Conservation (phyloP, 2,329 filamentous ascomycete genomes). For the Didymellaceae sp. region DNA sequence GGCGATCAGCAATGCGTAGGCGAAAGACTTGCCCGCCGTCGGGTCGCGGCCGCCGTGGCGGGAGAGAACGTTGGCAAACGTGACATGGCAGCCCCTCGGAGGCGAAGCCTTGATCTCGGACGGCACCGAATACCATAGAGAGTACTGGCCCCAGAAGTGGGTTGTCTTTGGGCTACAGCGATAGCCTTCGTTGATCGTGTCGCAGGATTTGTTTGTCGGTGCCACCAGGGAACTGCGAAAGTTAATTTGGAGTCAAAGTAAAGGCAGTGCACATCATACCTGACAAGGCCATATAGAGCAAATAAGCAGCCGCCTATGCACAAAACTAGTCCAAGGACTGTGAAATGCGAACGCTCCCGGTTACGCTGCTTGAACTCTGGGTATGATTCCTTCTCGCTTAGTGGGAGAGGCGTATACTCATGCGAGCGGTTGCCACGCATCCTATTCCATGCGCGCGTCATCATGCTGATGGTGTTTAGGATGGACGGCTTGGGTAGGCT, state of each 20-base stretch:
- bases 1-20: conserved; percentile 69
- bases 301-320: conserved; percentile 27
- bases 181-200: conserved; percentile 64
- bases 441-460: conserved; percentile 40
- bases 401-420: conserved; percentile 38
- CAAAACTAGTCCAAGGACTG: conserved; percentile 22
- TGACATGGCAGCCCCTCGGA: conserved; percentile 73
- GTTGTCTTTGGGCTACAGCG: conserved; percentile 67
- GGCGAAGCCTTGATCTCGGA: conserved; percentile 67
- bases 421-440: conserved; percentile 32
- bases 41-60: conserved; percentile 87
- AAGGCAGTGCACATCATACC: conserved; percentile 21
- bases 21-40: conserved; percentile 68
- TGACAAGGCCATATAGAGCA: conserved; percentile 32
- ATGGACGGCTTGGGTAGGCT: not conserved
- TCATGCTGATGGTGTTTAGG: conserved; percentile 18
- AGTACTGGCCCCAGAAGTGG: conserved; percentile 85
- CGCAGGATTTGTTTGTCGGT: conserved; percentile 52
- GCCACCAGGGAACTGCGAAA: conserved; percentile 24
- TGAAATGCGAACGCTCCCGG: conserved; percentile 16
- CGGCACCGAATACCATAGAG: conserved; percentile 79
- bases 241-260: conserved; percentile 12
- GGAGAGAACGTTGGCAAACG: conserved; percentile 81
- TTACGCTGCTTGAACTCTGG: conserved; percentile 27
- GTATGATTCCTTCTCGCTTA: conserved; percentile 37